Conservation (phyloP, 108 stramenopile species). For the Epithemia pelagica region DNA sequence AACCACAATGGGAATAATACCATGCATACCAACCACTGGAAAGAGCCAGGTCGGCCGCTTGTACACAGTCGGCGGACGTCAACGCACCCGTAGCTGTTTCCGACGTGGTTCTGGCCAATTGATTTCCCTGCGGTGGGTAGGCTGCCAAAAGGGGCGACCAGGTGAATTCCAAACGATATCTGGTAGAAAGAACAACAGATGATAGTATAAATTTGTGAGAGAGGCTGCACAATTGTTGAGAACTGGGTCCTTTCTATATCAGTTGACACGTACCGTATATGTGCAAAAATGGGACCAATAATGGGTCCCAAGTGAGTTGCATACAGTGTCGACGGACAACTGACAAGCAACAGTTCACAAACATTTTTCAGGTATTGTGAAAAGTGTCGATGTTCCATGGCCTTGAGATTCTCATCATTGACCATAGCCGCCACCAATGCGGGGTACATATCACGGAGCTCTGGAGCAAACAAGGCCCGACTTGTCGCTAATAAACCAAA, state of each 20-base stretch:
- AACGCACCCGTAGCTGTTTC: slow-evolving; percentile 41
- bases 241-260: too few relatives aligned
- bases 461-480: slow-evolving; percentile 72
- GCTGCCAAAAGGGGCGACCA: slow-evolving; percentile 53
- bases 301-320: slow-evolving; percentile 72
- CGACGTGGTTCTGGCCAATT: not conserved
- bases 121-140: slow-evolving; percentile 13
- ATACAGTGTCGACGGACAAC: slow-evolving; percentile 76
- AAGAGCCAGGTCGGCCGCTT: slow-evolving; percentile 46
- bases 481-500: slow-evolving; percentile 66
- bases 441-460: slow-evolving; percentile 53
- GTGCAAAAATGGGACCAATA: slow-evolving; percentile 66
- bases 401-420: slow-evolving; percentile 53
- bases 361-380: slow-evolving; percentile 85
- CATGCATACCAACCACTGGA: slow-evolving; percentile 55
- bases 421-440: slow-evolving; percentile 55
- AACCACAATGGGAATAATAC: slow-evolving; percentile 73
- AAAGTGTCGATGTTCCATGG: slow-evolving; percentile 86
- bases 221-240: too few relatives aligned
- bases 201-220: too few relatives aligned
- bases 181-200: too few relatives aligned
- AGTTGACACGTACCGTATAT: slow-evolving; percentile 37
- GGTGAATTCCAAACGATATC: slow-evolving; percentile 57
- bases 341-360: slow-evolving; percentile 61
- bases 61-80: slow-evolving; percentile 34